Conservation (phyloP, 768 basidiomycete species). For the Leccinum disarticulatum region DNA sequence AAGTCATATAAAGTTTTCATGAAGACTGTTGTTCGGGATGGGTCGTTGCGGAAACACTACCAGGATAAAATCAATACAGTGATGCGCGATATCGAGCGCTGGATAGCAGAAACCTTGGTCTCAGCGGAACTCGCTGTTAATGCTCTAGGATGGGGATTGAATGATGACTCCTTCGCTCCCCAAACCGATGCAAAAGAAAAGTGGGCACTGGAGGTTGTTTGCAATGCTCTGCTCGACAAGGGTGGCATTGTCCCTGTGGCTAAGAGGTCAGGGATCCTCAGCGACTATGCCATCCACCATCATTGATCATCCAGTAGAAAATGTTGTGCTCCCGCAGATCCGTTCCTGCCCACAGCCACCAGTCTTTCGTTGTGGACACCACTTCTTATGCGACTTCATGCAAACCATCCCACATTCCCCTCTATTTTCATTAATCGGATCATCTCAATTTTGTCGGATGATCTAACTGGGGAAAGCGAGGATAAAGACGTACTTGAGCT, state of each 20-base stretch:
- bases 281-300: background rate
- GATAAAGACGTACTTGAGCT: constrained; percentile 20
- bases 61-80: constrained; percentile 49
- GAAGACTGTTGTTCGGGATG: constrained; percentile 64
- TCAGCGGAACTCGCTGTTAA: constrained; percentile 52
- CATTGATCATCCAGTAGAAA: constrained; percentile 47
- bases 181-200: constrained; percentile 55
- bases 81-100: constrained; percentile 68
- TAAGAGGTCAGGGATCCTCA: constrained; percentile 59
- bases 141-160: constrained; percentile 45
- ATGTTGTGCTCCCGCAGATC: constrained; percentile 41
- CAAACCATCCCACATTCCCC: constrained; percentile 56
- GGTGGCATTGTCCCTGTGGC: constrained; percentile 82
- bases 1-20: constrained; percentile 70
- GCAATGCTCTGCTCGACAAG: constrained; percentile 62
- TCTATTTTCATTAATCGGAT: constrained; percentile 48
- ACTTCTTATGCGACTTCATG: constrained; percentile 55
- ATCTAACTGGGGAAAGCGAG: constrained; percentile 9
- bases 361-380: constrained; percentile 67
- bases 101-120: constrained; percentile 74
- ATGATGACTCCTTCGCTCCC: constrained; percentile 29
- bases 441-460: constrained; percentile 35
- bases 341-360: constrained; percentile 49
- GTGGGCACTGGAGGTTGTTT: constrained; percentile 69
- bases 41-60: constrained; percentile 51